Conservation (phyloP, 306 rosid genomes). For the Begonia loranthoides region DNA sequence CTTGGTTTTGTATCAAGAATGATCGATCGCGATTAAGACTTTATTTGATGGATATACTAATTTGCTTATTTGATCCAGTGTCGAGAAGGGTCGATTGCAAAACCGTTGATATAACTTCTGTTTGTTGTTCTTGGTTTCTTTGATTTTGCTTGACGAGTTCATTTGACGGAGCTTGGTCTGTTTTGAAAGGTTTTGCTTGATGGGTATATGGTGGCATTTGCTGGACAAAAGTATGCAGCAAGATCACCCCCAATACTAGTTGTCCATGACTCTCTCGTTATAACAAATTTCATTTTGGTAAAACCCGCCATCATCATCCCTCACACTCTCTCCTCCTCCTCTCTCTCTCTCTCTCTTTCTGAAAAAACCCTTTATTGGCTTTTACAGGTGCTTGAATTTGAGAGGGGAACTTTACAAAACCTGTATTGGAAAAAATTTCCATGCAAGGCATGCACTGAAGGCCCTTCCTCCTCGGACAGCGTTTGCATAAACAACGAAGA, state of each 20-base stretch:
- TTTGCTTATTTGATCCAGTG: too few relatives aligned
- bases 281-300: slow-evolving; percentile 85
- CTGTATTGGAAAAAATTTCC: slow-evolving; percentile 75
- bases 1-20: too few relatives aligned
- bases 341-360: background rate
- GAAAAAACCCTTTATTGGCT: slow-evolving; percentile 1
- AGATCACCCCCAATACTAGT: slow-evolving; percentile 64
- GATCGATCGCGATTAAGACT: too few relatives aligned
- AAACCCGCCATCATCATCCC: slow-evolving; percentile 2
- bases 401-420: slow-evolving; percentile 57
- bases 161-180: too few relatives aligned
- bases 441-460: slow-evolving; percentile 40
- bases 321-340: slow-evolving; percentile 1
- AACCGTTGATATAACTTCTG: too few relatives aligned
- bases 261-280: slow-evolving; percentile 37
- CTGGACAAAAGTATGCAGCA: slow-evolving; percentile 88
- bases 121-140: too few relatives aligned
- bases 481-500: slow-evolving; percentile 51
- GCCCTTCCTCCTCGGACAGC: slow-evolving; percentile 5
- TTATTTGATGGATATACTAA: too few relatives aligned
- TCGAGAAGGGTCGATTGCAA: too few relatives aligned
- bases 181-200: slow-evolving; percentile 24
- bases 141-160: too few relatives aligned
- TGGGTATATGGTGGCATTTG: slow-evolving; percentile 84
- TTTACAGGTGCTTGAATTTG: slow-evolving; percentile 65